Percentiles rank a stretch among this genome's conserved stretches.
Conservation (phyloP, 768 basidiomycete species). For the Serendipita vermifera region DNA sequence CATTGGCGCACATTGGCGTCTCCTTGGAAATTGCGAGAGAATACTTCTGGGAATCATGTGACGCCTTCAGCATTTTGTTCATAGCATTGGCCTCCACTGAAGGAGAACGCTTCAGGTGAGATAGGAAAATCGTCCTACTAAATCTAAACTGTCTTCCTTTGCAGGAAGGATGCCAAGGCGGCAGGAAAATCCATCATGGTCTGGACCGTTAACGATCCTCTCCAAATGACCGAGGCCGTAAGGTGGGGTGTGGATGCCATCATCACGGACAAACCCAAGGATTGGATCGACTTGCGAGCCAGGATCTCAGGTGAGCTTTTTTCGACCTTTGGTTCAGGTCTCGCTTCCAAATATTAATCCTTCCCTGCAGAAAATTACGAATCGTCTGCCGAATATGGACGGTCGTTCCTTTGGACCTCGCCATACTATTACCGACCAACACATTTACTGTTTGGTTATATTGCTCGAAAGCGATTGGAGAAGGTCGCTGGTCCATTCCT, state of each 20-base stretch:
- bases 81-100: conserved; percentile 53
- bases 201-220: conserved; percentile 90
- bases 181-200: conserved; percentile 79
- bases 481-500: conserved; percentile 39
- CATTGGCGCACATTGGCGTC: conserved; percentile 71
- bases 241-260: conserved; percentile 64
- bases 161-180: conserved; percentile 58
- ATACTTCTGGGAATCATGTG: conserved; percentile 81
- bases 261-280: conserved; percentile 60
- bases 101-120: conserved; percentile 46
- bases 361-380: conserved; percentile 52
- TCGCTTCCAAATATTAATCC: background rate
- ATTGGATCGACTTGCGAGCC: conserved; percentile 50
- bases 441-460: conserved; percentile 17
- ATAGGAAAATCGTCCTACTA: background rate
- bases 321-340: background rate
- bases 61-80: conserved; percentile 80
- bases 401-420: conserved; percentile 64
- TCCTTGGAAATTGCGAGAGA: conserved; percentile 58
- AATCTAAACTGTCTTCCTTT: conserved; percentile 1
- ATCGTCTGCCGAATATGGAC: conserved; percentile 40
- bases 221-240: conserved; percentile 84
- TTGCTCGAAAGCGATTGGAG: conserved; percentile 26
- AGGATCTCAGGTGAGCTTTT: conserved; percentile 39
- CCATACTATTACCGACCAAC: conserved; percentile 45